Evolutionary conservation across 2,329 filamentous ascomycete species (phyloP).

Genomic region (Fusarium tricinctum): DNA sequence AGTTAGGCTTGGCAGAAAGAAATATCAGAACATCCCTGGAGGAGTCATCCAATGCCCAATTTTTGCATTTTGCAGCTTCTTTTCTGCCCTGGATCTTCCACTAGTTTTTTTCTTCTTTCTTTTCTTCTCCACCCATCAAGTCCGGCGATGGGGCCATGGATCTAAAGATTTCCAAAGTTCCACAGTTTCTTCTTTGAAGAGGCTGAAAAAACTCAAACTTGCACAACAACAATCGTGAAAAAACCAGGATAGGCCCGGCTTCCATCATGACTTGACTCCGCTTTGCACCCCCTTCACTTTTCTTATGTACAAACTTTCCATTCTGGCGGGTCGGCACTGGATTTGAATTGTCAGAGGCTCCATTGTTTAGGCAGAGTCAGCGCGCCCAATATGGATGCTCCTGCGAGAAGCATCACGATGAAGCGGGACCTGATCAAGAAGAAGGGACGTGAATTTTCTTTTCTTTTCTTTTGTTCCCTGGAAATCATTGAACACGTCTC

Average conservation of each 20-base stretch:
- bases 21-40: background rate
- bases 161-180: conserved; percentile 17
- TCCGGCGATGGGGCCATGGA: conserved; percentile 26
- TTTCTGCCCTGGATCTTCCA: conserved; percentile 18
- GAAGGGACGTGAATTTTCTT: conserved; percentile 23
- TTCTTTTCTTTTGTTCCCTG: conserved; percentile 15
- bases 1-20: too few species aligned
- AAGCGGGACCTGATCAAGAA: conserved; percentile 10
- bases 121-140: conserved; percentile 33
- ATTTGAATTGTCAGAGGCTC: background rate
- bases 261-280: conserved; percentile 17
- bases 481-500: conserved; percentile 32
- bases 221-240: conserved; percentile 23
- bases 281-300: conserved; percentile 18
- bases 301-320: conserved; percentile 11
- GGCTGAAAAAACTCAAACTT: conserved; percentile 16
- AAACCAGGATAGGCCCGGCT: conserved; percentile 28
- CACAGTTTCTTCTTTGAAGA: conserved; percentile 25
- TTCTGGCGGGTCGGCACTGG: conserved; percentile 8
- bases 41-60: conserved; percentile 4
- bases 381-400: conserved; percentile 24
- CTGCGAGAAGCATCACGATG: conserved; percentile 26
- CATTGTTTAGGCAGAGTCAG: conserved; percentile 23
- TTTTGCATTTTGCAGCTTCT: conserved; percentile 1
- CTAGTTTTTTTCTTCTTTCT: conserved; percentile 22